Base-by-base conservation (phyloP, 345 rosid genomes). In the Aquilaria sinensis region DNA sequence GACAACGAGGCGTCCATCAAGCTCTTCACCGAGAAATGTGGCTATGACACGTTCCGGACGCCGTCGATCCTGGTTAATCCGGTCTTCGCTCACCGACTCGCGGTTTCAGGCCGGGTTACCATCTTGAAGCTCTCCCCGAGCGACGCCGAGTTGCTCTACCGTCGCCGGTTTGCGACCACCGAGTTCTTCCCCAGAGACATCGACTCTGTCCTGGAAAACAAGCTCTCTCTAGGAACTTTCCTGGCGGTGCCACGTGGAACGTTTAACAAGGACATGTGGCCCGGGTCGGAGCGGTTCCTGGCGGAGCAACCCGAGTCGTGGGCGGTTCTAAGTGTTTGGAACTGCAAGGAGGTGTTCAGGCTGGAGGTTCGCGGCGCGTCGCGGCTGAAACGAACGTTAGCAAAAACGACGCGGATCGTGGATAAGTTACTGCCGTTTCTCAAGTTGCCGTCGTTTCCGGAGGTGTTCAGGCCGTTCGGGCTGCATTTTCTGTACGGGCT, bases 181-280 rank as follows among this genome's bases (percentile, higher is more conserved):
- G 99, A 94, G 85, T 94, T 94, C 72, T 94, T 94, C 77, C 99
- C 99, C 0, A 80, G 86, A 0, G 99, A 94, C 79, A 81, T 94
- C 56, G 96, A 84, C 75, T 82, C 97, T 11, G 86, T 95, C 14
- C 86, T 94, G 53, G 67, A 69, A 33, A 95, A 95, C 78, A 77
- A 78, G 45, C 96, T 90, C 51, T 81, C 67, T 8, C 66, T 95
- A 3, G 99, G 97, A 1, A 91, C 93, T 12, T 91, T 82, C 64
- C 15, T 95, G n/a, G 96, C 99, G 2, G 74, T 87, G 65, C 91
- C 97, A 64, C 83, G 80, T 52, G 93, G 78, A 34, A 31, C 31
- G 10, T 16, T 56, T 4, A 33, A 63, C 3, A 70, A 67, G 9
- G 51, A 51, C 10, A 61, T 78, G 2, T 87, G 94, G 99, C 60